Conservation (phyloP, 2,329 filamentous ascomycete species). For the Rugonectria rugulosa region DNA sequence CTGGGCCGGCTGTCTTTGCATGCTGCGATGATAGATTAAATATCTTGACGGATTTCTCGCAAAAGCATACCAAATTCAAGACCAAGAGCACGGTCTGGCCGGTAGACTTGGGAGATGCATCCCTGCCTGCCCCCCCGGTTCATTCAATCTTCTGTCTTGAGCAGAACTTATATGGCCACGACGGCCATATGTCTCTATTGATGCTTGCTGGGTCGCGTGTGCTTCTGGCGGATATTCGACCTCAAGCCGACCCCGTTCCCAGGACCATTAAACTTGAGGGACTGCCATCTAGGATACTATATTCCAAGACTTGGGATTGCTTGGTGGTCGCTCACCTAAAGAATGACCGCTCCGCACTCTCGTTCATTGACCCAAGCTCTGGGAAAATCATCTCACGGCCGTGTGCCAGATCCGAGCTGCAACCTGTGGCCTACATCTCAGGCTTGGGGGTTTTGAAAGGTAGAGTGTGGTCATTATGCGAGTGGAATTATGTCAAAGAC, state of each 20-base stretch:
- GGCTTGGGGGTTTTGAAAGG: constrained; percentile 65
- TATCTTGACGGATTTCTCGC: constrained; percentile 50
- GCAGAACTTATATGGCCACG: constrained; percentile 47
- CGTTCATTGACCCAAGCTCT: constrained; percentile 64
- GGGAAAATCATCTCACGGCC: constrained; percentile 60
- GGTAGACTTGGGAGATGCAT: constrained; percentile 57
- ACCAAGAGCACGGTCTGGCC: constrained; percentile 58
- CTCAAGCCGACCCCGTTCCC: constrained; percentile 55
- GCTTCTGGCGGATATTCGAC: constrained; percentile 61
- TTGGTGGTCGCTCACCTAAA: constrained; percentile 60
- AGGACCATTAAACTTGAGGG: constrained; percentile 57
- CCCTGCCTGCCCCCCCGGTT: constrained; percentile 55
- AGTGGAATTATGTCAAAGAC: constrained; percentile 69
- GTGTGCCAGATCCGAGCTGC: constrained; percentile 48
- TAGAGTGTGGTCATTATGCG: constrained; percentile 65
- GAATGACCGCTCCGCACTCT: constrained; percentile 55
- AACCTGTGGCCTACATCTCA: constrained; percentile 57
- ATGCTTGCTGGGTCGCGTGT: constrained; percentile 59
- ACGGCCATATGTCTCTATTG: constrained; percentile 53
- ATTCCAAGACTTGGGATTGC: constrained; percentile 60
- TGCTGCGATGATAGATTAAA: constrained; percentile 58
- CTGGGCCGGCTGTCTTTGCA: constrained; percentile 47
- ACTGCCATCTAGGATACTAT: constrained; percentile 61
- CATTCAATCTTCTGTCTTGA: constrained; percentile 55
- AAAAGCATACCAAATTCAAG: constrained; percentile 42